Percentiles rank a stretch among this genome's conserved stretches.
Conservation (phyloP, 2,329 filamentous ascomycete species). For the Penicillium paneum region DNA sequence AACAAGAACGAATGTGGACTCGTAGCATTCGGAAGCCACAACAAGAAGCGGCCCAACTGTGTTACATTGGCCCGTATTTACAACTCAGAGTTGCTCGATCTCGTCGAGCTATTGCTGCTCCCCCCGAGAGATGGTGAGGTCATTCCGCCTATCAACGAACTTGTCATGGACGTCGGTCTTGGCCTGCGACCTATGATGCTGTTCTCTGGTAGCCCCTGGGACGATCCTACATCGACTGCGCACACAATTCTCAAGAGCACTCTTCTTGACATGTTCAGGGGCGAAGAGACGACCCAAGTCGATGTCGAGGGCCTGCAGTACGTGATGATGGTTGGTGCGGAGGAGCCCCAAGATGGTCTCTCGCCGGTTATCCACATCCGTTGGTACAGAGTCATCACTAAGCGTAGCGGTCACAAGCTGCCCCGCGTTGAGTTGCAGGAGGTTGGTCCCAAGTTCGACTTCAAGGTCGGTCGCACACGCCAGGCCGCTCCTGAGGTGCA, state of each 20-base stretch:
- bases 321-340: conserved; percentile 75
- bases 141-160: conserved; percentile 46
- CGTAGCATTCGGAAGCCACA: conserved; percentile 77
- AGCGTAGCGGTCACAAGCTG: conserved; percentile 79
- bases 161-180: conserved; percentile 64
- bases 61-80: conserved; percentile 82
- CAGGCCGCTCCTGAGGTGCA: conserved; percentile 58
- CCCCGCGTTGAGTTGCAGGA: conserved; percentile 92
- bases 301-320: conserved; percentile 96
- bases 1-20: conserved; percentile 93
- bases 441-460: conserved; percentile 91
- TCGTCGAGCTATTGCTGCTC: conserved; percentile 87
- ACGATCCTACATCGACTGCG: conserved; percentile 72
- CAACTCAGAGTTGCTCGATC: conserved; percentile 83
- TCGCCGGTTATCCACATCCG: conserved; percentile 60
- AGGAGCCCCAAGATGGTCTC: conserved; percentile 53
- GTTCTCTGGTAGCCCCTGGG: conserved; percentile 87
- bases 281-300: conserved; percentile 73
- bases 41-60: conserved; percentile 93
- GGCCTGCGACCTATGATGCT: conserved; percentile 85
- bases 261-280: conserved; percentile 87
- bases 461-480: conserved; percentile 74
- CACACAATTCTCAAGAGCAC: conserved; percentile 85
- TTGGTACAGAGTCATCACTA: conserved; percentile 81
- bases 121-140: conserved; percentile 55